phyloP scores from a whole-genome alignment of 805 yeast genomes.

The Suhomyces sp. region DNA sequence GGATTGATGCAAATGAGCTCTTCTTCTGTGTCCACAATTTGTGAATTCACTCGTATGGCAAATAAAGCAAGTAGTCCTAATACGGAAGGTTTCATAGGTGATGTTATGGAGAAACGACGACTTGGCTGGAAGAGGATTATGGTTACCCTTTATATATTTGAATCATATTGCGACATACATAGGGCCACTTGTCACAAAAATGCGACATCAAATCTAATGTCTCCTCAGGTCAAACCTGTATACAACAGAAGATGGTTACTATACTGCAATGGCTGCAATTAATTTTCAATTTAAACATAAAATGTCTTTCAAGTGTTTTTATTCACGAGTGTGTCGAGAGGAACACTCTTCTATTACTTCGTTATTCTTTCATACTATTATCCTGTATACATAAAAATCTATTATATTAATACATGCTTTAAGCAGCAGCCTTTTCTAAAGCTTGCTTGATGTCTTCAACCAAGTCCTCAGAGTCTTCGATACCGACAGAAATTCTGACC shows the following conservation, averaged over 20 bases:
- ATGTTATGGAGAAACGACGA: too few relatives aligned
- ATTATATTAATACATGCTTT: slow-evolving; percentile 2
- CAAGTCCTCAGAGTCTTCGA: slow-evolving; percentile 32
- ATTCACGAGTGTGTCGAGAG: too few relatives aligned
- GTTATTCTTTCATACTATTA: slow-evolving; percentile 1
- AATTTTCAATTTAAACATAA: background rate
- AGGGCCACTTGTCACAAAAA: too few relatives aligned
- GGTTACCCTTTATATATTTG: too few relatives aligned
- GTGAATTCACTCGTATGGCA: slow-evolving; percentile 5
- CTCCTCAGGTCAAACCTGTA: too few relatives aligned
- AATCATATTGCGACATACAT: too few relatives aligned
- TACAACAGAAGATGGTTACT: too few relatives aligned
- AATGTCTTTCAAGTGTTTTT: too few relatives aligned
- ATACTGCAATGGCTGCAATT: background rate
- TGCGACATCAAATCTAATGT: too few relatives aligned
- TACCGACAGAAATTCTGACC: slow-evolving; percentile 50
- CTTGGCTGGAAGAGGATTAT: too few relatives aligned
- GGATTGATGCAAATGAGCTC: slow-evolving; percentile 40
- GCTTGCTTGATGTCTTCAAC: slow-evolving; percentile 56
- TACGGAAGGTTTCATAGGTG: slow-evolving; percentile 1
- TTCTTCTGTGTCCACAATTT: slow-evolving; percentile 7
- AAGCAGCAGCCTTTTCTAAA: slow-evolving; percentile 35
- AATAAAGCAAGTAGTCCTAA: slow-evolving; percentile 1
- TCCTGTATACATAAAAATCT: background rate
- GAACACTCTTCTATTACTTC: too few relatives aligned